A percentile compares a stretch with the other conserved stretches of the same genome.
phyloP scores from a whole-genome alignment of 2,329 filamentous ascomycete species.

The Chrysosporium keratinophilum region DNA sequence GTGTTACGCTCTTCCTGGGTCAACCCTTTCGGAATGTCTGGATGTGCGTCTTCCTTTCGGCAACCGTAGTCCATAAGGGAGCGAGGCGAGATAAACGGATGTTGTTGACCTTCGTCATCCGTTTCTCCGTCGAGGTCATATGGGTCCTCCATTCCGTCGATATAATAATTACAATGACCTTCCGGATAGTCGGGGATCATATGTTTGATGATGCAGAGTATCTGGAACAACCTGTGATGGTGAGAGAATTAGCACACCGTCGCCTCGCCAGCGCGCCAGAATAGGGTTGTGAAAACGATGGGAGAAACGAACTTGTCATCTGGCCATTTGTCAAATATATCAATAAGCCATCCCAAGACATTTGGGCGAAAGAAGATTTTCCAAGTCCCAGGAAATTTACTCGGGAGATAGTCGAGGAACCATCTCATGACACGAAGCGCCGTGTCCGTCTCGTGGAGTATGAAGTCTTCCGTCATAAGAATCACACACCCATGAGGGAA shows the following conservation, averaged over 20 bases:
- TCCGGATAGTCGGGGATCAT: slow-evolving; percentile 18
- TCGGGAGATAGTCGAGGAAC: slow-evolving; percentile 22
- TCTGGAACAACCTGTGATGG: slow-evolving; percentile 18
- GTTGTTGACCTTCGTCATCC: slow-evolving; percentile 20
- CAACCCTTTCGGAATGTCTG: slow-evolving; percentile 21
- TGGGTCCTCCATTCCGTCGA: slow-evolving; percentile 8
- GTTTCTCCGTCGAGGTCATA: slow-evolving; percentile 20
- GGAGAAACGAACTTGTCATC: slow-evolving; percentile 19
- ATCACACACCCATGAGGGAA: slow-evolving; percentile 32
- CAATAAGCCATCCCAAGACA: slow-evolving; percentile 28
- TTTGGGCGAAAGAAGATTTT: slow-evolving; percentile 33
- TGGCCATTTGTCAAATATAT: slow-evolving; percentile 21
- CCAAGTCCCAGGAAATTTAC: slow-evolving; percentile 24
- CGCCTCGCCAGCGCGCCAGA: no score
- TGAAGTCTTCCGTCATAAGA: slow-evolving; percentile 34
- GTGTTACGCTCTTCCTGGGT: slow-evolving; percentile 24
- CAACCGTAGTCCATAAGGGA: slow-evolving; percentile 23
- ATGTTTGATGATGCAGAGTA: slow-evolving; percentile 24
- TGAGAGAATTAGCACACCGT: not conserved
- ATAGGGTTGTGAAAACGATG: not conserved
- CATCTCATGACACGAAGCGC: slow-evolving; percentile 29
- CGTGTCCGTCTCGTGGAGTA: slow-evolving; percentile 24
- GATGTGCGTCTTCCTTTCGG: slow-evolving; percentile 20
- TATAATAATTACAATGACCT: slow-evolving; percentile 10
- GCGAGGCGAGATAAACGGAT: slow-evolving; percentile 24